Percentiles rank a stretch among this genome's conserved stretches.
phyloP scores from a whole-genome alignment of 169 alveolate species.

The Plasmodium malariae region DNA sequence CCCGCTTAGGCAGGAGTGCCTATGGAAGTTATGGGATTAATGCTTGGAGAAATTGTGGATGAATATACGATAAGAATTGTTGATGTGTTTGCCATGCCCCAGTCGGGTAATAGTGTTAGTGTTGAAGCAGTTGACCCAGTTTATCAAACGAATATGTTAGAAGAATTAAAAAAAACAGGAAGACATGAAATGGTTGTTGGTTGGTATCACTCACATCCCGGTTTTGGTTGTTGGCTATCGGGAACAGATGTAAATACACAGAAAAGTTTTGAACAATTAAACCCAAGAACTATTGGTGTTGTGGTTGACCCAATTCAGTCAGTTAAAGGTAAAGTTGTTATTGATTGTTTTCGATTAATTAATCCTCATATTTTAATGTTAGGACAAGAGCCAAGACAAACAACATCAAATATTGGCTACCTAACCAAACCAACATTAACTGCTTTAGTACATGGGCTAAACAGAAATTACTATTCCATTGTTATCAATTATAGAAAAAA shows the following conservation, averaged over 20 bases:
- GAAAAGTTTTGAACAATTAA: slow-evolving; percentile 98
- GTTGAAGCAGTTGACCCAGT: slow-evolving; percentile 99
- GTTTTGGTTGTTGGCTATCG: slow-evolving; percentile 99
- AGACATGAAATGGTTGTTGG: slow-evolving; percentile 98
- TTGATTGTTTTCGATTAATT: slow-evolving; percentile 99
- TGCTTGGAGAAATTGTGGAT: slow-evolving; percentile 99
- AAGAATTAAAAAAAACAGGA: slow-evolving; percentile 98
- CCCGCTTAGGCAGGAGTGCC: slow-evolving; percentile 99
- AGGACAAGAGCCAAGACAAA: slow-evolving; percentile 99
- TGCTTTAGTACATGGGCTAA: slow-evolving; percentile 96
- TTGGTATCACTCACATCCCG: slow-evolving; percentile 99
- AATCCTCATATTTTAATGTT: slow-evolving; percentile 95
- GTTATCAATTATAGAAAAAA: slow-evolving; percentile 98
- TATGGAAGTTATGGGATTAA: slow-evolving; percentile 99
- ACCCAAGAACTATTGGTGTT: slow-evolving; percentile 99
- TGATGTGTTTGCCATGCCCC: slow-evolving; percentile 99
- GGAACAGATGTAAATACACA: slow-evolving; percentile 99
- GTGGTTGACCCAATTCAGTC: slow-evolving; percentile 99
- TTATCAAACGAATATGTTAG: slow-evolving; percentile 98
- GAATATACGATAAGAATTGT: slow-evolving; percentile 99
- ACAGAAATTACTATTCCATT: slow-evolving; percentile 97
- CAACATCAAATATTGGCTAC: slow-evolving; percentile 98
- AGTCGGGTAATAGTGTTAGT: slow-evolving; percentile 97
- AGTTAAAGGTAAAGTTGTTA: slow-evolving; percentile 98
- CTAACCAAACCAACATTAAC: slow-evolving; percentile 92